These are phyloP conservation scores for Schizophyllum commune DNA, from an alignment of 1,284 basidiomycete species.

Conservation along the genomic window DNA sequence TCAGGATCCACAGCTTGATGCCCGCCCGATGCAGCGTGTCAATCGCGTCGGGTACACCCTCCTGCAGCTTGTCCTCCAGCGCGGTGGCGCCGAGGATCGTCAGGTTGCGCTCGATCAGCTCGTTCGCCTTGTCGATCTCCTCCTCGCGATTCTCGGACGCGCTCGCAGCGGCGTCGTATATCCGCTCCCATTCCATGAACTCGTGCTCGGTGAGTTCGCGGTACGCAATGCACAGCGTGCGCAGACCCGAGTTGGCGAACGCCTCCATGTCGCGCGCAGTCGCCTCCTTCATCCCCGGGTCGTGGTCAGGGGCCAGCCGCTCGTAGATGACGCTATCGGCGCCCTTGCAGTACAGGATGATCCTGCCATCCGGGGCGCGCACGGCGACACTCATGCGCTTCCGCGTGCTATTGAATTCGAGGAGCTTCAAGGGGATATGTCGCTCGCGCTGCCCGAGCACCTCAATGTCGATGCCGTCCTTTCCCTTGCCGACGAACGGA, in stretches of 20 bases:
- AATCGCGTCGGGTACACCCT: constrained; percentile 94
- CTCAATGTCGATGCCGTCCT: constrained; percentile 80
- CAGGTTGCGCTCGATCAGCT: constrained; percentile 78
- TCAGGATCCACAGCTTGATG: constrained; percentile 96
- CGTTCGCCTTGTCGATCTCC: constrained; percentile 83
- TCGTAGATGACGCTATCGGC: constrained; percentile 94
- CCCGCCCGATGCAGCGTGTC: constrained; percentile 88
- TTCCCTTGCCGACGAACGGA: constrained; percentile 77
- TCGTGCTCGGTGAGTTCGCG: constrained; percentile 77
- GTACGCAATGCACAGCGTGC: constrained; percentile 89
- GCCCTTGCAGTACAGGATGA: constrained; percentile 92
- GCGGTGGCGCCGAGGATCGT: constrained; percentile 90
- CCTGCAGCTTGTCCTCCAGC: constrained; percentile 94
- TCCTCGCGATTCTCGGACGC: constrained; percentile 79
- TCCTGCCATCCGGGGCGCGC: constrained; percentile 72
- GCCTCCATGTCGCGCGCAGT: constrained; percentile 86
- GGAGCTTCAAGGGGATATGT: constrained; percentile 71
- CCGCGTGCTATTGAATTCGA: constrained; percentile 91
- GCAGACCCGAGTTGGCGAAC: constrained; percentile 88
- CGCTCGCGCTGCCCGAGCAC: constrained; percentile 85
- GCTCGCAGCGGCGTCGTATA: constrained; percentile 76
- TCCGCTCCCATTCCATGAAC: constrained; percentile 75
- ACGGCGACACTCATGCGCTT: constrained; percentile 94
- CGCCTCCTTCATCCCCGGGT: constrained; percentile 57
- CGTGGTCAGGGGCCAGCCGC: constrained; percentile 70